phyloP scores from a whole-genome alignment of 2,329 filamentous ascomycete species.

The Tetracladium maxilliforme region DNA sequence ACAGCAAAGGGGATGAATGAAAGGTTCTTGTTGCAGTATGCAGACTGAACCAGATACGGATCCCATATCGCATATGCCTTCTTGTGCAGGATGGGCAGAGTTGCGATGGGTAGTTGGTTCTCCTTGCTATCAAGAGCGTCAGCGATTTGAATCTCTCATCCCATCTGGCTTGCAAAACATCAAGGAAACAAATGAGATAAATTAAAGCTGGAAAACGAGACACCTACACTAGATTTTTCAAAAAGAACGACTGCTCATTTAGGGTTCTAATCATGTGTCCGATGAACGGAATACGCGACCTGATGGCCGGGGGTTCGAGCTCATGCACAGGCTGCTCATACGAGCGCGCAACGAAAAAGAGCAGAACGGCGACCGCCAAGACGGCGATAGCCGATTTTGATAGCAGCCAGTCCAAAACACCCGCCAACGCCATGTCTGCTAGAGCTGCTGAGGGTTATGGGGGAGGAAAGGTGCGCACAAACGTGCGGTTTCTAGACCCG shows the following conservation, averaged over 20 bases:
- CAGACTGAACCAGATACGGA: conserved; percentile 20
- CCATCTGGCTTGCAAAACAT: too few species aligned
- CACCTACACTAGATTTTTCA: conserved; percentile 1
- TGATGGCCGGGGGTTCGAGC: background rate
- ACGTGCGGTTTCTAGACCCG: too few species aligned
- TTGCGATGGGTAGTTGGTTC: background rate
- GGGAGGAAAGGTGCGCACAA: too few species aligned
- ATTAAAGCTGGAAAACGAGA: too few species aligned
- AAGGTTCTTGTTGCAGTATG: conserved; percentile 22
- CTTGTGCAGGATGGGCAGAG: background rate
- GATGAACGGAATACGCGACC: background rate
- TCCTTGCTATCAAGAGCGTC: too few species aligned
- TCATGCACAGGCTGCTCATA: background rate
- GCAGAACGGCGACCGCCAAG: conserved; percentile 1
- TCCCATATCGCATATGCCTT: too few species aligned
- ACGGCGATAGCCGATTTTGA: background rate
- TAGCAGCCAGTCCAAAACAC: background rate
- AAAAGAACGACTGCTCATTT: conserved; percentile 1
- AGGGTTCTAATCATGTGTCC: background rate
- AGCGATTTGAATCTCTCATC: too few species aligned
- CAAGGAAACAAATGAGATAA: too few species aligned
- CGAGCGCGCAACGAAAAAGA: conserved; percentile 1
- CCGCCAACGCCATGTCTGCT: background rate
- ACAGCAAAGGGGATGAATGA: conserved; percentile 25
- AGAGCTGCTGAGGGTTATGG: too few species aligned